Evolutionary conservation across 805 yeast species (phyloP), one percentile per base, ranked within the genome.

Genomic region (Torulaspora microellipsoides): DNA sequence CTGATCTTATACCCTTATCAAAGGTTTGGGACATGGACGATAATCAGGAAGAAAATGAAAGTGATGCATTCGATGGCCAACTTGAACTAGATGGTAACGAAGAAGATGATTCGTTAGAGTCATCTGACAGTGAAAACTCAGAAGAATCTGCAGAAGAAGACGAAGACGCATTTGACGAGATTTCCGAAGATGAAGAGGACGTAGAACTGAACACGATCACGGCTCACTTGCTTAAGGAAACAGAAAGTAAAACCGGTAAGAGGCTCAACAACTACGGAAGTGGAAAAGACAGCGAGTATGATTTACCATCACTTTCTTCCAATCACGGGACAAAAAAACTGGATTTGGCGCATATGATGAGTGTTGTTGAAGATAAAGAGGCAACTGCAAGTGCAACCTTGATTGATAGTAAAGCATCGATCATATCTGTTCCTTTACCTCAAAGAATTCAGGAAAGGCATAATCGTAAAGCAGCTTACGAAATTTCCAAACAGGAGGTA

Each of bases 391-490:
- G 78, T 30, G 77, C 83, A 5, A 66, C 78, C 12, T 56, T 77
- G 17, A 56, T 80, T 27, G 64, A 61, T 34, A 66, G 66, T 3
- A 66, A 66, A 31, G 64, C 69, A 27, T 60, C 66, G 14, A 73
- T 91, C 1, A 67, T 88, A 38, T 76, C 83, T 0, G 81, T 88
- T 10, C 97, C 98, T 2, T 71, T 89, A 42, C 96, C 97, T 1
- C 78, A 80, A 55, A 78, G 95, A 52, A 81, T 91, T 43, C 95
- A 89, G 65, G 78, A 85, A 54, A 79, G 93, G 59, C 77, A 83
- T 52, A 96, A 90, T 54, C 77, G 98, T 59, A 75, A 73, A 45
- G 97, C 91, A 2, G 98, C 99, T 0, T 90, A 85, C 62, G 95
- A 86, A 45, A 76, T 93, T 28, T 80, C 96, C 35, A 88, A 83